Conservation (phyloP, 164 flowering plant genomes). For the Kingdonia uniflora region DNA sequence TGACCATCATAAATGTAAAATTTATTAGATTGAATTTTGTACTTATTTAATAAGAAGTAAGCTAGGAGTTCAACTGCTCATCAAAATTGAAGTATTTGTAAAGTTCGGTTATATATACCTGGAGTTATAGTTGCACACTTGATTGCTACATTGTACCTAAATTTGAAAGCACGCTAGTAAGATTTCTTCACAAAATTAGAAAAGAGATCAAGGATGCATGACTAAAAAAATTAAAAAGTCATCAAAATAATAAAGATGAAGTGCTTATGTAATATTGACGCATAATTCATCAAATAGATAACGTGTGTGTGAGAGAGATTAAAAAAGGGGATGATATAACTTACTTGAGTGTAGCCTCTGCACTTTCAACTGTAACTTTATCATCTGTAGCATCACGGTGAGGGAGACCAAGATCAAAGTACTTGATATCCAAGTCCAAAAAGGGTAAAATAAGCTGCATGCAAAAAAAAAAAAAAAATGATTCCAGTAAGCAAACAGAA, state of each 20-base stretch:
- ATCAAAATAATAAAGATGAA: too few relatives aligned
- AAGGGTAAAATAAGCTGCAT: slow-evolving; percentile 87
- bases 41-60: too few relatives aligned
- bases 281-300: too few relatives aligned
- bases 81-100: too few relatives aligned
- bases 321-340: slow-evolving; percentile 7
- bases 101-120: slow-evolving; percentile 30
- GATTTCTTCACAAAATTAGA: not conserved
- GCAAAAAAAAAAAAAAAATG: slow-evolving; percentile 2
- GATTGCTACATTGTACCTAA: slow-evolving; percentile 95
- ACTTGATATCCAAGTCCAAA: slow-evolving; percentile 87
- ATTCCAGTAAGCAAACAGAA: not conserved
- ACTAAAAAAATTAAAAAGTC: too few relatives aligned
- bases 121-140: slow-evolving; percentile 99
- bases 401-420: slow-evolving; percentile 88
- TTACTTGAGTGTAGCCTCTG: slow-evolving; percentile 96
- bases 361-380: slow-evolving; percentile 94
- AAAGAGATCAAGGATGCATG: not conserved
- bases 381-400: slow-evolving; percentile 95
- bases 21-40: too few relatives aligned
- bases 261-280: too few relatives aligned
- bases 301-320: too few relatives aligned
- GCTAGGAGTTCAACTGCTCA: too few relatives aligned
- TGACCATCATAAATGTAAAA: slow-evolving; percentile 21
- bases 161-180: slow-evolving; percentile 9